These are phyloP conservation scores for Thalassiosira profunda DNA, from an alignment of 108 stramenopile species.

Conservation along the genomic window DNA sequence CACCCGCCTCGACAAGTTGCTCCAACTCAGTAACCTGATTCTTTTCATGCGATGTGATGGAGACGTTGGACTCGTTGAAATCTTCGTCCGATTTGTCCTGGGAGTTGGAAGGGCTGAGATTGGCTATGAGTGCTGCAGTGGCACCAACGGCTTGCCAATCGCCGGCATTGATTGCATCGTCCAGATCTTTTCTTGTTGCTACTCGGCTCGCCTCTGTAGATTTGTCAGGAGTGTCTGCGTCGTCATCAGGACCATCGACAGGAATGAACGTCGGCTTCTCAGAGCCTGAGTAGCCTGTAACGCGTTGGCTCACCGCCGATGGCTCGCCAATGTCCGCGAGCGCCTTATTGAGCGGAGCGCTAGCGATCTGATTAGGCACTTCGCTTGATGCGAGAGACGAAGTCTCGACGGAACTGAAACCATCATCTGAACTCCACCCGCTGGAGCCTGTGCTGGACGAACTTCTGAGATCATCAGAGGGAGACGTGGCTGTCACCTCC, in stretches of 20 bases:
- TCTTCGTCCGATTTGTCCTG: slow-evolving; percentile 1
- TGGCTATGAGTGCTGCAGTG: slow-evolving; percentile 84
- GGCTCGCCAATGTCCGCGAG: neutral
- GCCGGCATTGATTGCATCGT: slow-evolving; percentile 81
- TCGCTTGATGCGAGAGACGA: slow-evolving; percentile 8
- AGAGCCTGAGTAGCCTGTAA: too few relatives aligned
- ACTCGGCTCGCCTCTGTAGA: neutral
- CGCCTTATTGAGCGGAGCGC: too few relatives aligned
- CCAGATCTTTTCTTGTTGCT: slow-evolving; percentile 63
- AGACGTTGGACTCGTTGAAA: slow-evolving; percentile 13
- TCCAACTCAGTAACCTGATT: slow-evolving; percentile 38
- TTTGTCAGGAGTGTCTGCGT: slow-evolving; percentile 1
- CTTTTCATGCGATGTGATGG: slow-evolving; percentile 10
- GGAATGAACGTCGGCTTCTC: neutral
- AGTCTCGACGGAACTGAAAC: slow-evolving; percentile 41
- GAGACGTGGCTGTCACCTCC: neutral
- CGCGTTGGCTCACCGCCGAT: too few relatives aligned
- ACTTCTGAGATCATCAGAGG: neutral
- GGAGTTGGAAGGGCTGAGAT: slow-evolving; percentile 32
- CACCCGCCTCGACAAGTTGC: slow-evolving; percentile 40
- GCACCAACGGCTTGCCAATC: slow-evolving; percentile 91
- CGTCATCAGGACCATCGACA: neutral
- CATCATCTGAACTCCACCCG: slow-evolving; percentile 27
- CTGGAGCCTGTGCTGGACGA: neutral
- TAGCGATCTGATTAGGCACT: neutral